phyloP scores from a whole-genome alignment of 352 stramenopile species.

The Phytopythium sindhum region DNA sequence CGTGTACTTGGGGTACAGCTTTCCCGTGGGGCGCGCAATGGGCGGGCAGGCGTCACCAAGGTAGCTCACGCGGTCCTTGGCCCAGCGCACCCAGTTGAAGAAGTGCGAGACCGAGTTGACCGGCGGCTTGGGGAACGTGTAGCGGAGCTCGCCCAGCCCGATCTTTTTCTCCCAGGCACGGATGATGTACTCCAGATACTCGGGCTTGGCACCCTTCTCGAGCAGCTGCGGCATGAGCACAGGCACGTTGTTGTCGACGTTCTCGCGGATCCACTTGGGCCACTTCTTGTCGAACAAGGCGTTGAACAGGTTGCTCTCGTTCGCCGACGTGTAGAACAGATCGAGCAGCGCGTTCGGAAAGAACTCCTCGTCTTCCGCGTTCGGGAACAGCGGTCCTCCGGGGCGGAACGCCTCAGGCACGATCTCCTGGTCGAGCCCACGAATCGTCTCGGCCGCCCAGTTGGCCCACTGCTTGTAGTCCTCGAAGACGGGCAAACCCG shows the following conservation, averaged over 20 bases:
- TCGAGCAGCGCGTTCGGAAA: constrained; percentile 69
- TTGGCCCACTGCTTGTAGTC: constrained; percentile 65
- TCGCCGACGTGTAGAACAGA: constrained; percentile 51
- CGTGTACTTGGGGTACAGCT: constrained; percentile 66
- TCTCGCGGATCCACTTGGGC: constrained; percentile 52
- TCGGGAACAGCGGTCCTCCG: constrained; percentile 56
- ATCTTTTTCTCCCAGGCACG: constrained; percentile 64
- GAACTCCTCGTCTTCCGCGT: constrained; percentile 36
- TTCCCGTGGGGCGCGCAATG: constrained; percentile 34
- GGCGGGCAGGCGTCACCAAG: constrained; percentile 47
- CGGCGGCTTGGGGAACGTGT: constrained; percentile 65
- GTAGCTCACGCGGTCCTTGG: constrained; percentile 70
- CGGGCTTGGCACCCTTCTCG: constrained; percentile 32
- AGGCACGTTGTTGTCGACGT: constrained; percentile 51
- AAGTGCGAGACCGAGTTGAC: constrained; percentile 64
- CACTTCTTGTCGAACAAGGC: constrained; percentile 54
- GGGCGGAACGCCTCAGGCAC: constrained; percentile 57
- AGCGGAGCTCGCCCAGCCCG: constrained; percentile 42
- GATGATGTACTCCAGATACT: constrained; percentile 58
- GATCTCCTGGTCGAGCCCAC: constrained; percentile 30
- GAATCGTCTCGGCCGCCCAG: constrained; percentile 56
- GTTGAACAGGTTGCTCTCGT: constrained; percentile 54
- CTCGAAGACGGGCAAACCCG: constrained; percentile 33
- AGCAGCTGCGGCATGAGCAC: constrained; percentile 40
- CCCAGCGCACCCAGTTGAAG: constrained; percentile 77